Percentiles rank a stretch among this genome's conserved stretches.
These are phyloP conservation scores for Lolium multiflorum DNA, from an alignment of 176 grass and related monocot species.

Conservation along the genomic window DNA sequence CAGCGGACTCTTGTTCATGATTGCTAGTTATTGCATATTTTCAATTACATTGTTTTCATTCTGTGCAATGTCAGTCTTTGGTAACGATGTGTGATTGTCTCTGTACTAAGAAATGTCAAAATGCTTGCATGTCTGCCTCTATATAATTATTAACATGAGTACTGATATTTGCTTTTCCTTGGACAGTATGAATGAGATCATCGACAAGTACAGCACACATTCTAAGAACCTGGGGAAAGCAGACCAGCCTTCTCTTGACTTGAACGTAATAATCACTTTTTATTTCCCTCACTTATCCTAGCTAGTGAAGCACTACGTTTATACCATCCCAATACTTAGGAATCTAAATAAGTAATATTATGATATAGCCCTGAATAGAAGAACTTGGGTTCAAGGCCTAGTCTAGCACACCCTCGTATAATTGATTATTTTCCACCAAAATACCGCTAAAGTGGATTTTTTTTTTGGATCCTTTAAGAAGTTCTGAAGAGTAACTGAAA, in stretches of 20 bases:
- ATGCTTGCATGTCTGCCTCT: neutral
- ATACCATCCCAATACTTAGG: neutral
- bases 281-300: conserved; percentile 29
- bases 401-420: conserved; percentile 11
- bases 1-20: neutral
- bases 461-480: neutral
- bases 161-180: conserved; percentile 48
- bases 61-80: neutral
- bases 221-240: conserved; percentile 77
- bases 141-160: conserved; percentile 17
- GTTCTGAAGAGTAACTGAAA: neutral
- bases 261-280: conserved; percentile 68
- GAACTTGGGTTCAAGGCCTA: conserved; percentile 29
- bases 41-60: neutral
- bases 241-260: conserved; percentile 66
- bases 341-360: neutral
- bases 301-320: neutral
- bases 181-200: conserved; percentile 81
- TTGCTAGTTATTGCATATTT: conserved; percentile 17
- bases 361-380: neutral
- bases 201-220: conserved; percentile 74
- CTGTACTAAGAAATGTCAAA: conserved; percentile 12
- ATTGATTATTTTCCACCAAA: neutral
- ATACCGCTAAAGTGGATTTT: neutral
- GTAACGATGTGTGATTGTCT: neutral